Conservation (phyloP, 306 rosid genomes). For the Acacia crassicarpa region DNA sequence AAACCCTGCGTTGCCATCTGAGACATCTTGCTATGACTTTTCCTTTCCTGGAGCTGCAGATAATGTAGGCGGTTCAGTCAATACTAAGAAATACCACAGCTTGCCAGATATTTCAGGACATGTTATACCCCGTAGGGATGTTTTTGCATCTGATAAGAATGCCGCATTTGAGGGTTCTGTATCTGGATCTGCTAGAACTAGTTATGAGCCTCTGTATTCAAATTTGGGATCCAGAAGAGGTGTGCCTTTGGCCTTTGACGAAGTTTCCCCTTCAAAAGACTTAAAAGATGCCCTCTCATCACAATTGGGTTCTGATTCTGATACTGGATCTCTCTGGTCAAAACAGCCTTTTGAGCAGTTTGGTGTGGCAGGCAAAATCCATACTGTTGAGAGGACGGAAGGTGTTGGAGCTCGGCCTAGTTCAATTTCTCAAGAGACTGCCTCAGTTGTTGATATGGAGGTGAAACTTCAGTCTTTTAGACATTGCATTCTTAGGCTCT, state of each 20-base stretch:
- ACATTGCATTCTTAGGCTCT: slow-evolving; percentile 73
- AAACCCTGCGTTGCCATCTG: slow-evolving; percentile 59
- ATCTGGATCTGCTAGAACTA: slow-evolving; percentile 49
- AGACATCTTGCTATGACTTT: slow-evolving; percentile 53
- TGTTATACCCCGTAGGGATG: slow-evolving; percentile 52
- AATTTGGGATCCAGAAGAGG: slow-evolving; percentile 54
- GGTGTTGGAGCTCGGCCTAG: slow-evolving; percentile 44
- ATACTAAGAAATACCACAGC: slow-evolving; percentile 86
- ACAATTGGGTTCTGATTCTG: slow-evolving; percentile 57
- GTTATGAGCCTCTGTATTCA: slow-evolving; percentile 47
- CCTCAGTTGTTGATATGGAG: slow-evolving; percentile 56
- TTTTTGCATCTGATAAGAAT: slow-evolving; percentile 49
- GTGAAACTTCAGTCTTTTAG: slow-evolving; percentile 79
- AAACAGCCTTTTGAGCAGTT: slow-evolving; percentile 94
- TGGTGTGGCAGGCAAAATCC: slow-evolving; percentile 63
- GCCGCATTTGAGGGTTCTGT: slow-evolving; percentile 53
- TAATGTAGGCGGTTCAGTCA: slow-evolving; percentile 46
- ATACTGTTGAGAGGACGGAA: slow-evolving; percentile 39
- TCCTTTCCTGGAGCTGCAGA: slow-evolving; percentile 51
- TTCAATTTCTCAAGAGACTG: slow-evolving; percentile 52
- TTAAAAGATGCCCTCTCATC: slow-evolving; percentile 55
- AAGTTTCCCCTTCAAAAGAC: slow-evolving; percentile 62
- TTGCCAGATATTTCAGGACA: slow-evolving; percentile 74
- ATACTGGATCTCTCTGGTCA: slow-evolving; percentile 79
- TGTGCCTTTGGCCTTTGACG: slow-evolving; percentile 74